A percentile compares a stretch with the other conserved stretches of the same genome.
Conservation (phyloP, 2,329 filamentous ascomycete genomes). For the Venturiaceae sp. region DNA sequence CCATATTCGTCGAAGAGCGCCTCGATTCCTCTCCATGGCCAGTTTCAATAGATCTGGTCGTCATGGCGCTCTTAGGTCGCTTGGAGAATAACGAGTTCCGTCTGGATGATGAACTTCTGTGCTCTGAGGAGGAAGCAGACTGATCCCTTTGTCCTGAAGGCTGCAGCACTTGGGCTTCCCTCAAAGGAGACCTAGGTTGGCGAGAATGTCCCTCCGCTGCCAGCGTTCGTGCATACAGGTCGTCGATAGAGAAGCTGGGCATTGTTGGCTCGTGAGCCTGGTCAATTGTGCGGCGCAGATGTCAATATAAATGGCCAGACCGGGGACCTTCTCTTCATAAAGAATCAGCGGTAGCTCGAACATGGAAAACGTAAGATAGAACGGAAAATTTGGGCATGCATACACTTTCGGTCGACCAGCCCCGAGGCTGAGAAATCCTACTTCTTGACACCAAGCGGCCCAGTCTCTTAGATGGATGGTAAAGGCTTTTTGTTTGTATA, state of each 20-base stretch:
- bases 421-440: not conserved
- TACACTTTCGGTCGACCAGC: not conserved
- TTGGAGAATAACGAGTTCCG: slow-evolving; percentile 5
- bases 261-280: not conserved
- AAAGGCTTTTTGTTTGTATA: not conserved
- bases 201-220: not conserved
- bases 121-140: not conserved
- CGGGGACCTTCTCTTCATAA: not conserved
- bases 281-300: not conserved
- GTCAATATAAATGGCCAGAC: not conserved
- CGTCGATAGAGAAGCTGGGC: not conserved
- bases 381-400: too few relatives aligned
- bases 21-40: not conserved
- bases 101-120: not conserved
- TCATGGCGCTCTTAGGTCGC: slow-evolving; percentile 3
- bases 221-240: not conserved
- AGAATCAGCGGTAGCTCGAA: not conserved
- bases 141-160: not conserved
- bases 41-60: not conserved
- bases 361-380: too few relatives aligned
- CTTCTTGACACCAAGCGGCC: not conserved
- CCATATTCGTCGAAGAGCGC: not conserved
- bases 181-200: not conserved
- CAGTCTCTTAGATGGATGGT: not conserved
- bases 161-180: not conserved